These are phyloP conservation scores for Lojkania enalia DNA, from an alignment of 2,329 filamentous ascomycete genomes.

Conservation along the genomic window DNA sequence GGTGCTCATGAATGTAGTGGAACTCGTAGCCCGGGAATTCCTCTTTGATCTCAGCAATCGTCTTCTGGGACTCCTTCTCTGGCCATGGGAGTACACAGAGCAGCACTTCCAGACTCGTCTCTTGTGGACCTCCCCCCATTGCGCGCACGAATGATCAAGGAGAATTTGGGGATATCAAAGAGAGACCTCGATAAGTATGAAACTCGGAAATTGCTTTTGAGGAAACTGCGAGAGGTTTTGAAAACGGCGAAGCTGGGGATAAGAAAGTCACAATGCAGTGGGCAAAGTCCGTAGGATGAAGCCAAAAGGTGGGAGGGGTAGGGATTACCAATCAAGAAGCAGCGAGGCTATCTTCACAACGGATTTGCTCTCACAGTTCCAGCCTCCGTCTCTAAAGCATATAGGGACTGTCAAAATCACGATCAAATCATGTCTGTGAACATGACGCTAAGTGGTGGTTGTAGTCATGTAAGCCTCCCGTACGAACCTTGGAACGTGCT, in stretches of 20 bases:
- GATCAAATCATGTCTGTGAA: too few relatives aligned
- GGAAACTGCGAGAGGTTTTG: background rate
- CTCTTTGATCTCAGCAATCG: constrained; percentile 29
- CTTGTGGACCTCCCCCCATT: constrained; percentile 52
- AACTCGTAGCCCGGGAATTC: constrained; percentile 39
- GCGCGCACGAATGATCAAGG: too few relatives aligned
- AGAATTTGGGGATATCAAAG: too few relatives aligned
- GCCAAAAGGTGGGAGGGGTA: background rate
- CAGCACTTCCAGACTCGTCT: constrained; percentile 37
- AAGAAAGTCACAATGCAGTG: background rate
- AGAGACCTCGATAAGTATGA: background rate
- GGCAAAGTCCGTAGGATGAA: background rate
- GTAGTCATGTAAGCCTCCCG: too few relatives aligned
- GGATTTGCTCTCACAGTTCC: too few relatives aligned
- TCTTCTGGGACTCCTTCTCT: constrained; percentile 23
- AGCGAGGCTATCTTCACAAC: too few relatives aligned
- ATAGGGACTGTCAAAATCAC: too few relatives aligned
- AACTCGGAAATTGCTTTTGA: constrained; percentile 1
- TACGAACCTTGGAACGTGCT: too few relatives aligned
- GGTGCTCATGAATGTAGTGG: constrained; percentile 31
- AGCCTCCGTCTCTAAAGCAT: too few relatives aligned
- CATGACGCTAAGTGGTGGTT: too few relatives aligned
- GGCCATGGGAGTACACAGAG: constrained; percentile 50
- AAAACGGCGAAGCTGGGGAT: background rate
- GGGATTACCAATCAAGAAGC: constrained; percentile 6